Evolutionary conservation across 345 rosid species (phyloP).

Genomic region (Eucalyptus marginata): DNA sequence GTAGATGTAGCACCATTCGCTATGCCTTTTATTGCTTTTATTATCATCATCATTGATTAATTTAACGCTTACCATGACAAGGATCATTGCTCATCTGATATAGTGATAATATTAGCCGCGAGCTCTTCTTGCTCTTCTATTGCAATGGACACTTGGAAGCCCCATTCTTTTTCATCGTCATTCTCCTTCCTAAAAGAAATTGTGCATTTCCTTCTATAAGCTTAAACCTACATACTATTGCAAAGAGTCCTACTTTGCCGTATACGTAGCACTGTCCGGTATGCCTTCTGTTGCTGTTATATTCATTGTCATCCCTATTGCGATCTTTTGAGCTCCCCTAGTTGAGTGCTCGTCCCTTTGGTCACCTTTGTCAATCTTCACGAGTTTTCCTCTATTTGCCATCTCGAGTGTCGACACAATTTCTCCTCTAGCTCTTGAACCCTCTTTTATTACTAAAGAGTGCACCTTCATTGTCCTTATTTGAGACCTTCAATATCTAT

Average conservation of each 20-base stretch:
- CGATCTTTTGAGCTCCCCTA: too few relatives aligned
- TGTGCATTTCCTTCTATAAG: too few relatives aligned
- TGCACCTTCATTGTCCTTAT: background rate
- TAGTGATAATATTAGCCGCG: too few relatives aligned
- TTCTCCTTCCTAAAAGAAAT: too few relatives aligned
- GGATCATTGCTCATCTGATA: too few relatives aligned
- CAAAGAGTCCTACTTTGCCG: too few relatives aligned
- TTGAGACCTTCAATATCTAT: background rate
- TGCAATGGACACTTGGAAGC: background rate
- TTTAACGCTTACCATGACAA: background rate
- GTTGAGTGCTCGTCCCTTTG: background rate
- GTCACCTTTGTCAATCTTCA: background rate
- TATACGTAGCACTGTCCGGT: too few relatives aligned
- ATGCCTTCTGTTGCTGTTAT: too few relatives aligned
- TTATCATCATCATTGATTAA: too few relatives aligned
- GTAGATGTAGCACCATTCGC: background rate
- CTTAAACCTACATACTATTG: too few relatives aligned
- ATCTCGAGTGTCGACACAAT: background rate
- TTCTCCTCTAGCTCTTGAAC: background rate
- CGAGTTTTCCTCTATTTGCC: background rate
- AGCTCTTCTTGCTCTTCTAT: background rate
- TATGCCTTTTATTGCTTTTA: conserved; percentile 13
- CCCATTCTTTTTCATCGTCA: too few relatives aligned
- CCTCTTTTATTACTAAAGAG: background rate
- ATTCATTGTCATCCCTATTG: too few relatives aligned